Evolutionary conservation across 345 rosid genomes (phyloP), one percentile per base, ranked within the genome.

Genomic region (Corymbia maculata): DNA sequence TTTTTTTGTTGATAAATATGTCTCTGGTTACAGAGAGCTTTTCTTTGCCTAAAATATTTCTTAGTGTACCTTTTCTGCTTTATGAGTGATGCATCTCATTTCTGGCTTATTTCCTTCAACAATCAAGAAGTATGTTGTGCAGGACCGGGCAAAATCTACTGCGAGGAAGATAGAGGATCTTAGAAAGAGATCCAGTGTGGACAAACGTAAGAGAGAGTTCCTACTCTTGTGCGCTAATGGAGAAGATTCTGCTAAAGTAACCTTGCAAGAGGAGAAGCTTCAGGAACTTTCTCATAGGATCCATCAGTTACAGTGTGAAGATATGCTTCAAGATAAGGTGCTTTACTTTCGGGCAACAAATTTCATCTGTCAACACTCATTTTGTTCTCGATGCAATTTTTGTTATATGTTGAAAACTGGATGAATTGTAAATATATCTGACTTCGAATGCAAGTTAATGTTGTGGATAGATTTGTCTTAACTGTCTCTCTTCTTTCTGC

Each of bases 241-340:
- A 84, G 92, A 91, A 84, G 93, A 91, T 89, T 86, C 44, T 79
- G 44, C 80, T 24, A 88, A 93, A 87, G 66, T 90, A 89, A 61
- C 93, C 47, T 66, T 87, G 88, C 91, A 89, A 16, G 94, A 94
- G 88, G 97, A 95, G 89, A 94, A 95, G 92, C 93, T 94, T 93
- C 93, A 87, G 86, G 95, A 97, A 90, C 88, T 95, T 68, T 79
- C 64, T 44, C 93, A 91, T 82, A 92, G 89, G 92, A 92, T 96
- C 57, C 94, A 10, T 88, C 94, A 92, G 53, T 92, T 96, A 87
- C 96, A 94, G 86, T 88, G 89, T 90, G 93, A 94, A 92, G 88
- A 91, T 87, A 89, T 87, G 92, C 96, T 96, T 85, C 92, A 89
- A 88, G 92, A 88, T 88, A 94, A 94, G 98, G 98, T 96, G 45